Evolutionary conservation across 2,329 filamentous ascomycete genomes (phyloP), one percentile per base, ranked within the genome.

Genomic region (Emergomyces africanus): DNA sequence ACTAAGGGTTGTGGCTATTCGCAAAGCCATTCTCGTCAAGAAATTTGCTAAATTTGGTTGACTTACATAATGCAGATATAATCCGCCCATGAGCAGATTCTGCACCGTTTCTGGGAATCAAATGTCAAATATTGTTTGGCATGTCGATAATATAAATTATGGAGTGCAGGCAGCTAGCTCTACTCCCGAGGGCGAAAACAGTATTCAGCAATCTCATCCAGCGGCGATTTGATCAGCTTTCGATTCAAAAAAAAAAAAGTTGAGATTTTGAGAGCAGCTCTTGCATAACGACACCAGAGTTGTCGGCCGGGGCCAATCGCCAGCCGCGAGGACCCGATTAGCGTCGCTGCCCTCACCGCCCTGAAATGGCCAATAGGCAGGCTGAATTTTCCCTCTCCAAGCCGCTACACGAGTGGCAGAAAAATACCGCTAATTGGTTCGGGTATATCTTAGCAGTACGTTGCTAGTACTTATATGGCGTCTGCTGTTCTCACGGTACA

Each of bases 41-140:
- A 85, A 83, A 68, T 88, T 88, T 18, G 86, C 87, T 76, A 89
- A 86, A 67, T 89, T 89, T 1, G 87, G 87, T 23, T 86, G 80
- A 72, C 89, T 89, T 65, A 87, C 83, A 67, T 90, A 90, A 70
- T 90, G 87, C 59, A 89, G 81, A 68, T 90, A 90, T 73, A 84
- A 88, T 33, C 87, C 87, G 46, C 86, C 86, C 65, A 89, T 83
- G 30, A 90, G 77, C 18, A 90, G 72, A 1, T 87, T 84, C 68
- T 90, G 87, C 2, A 90, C 78, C 0, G 83, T 86, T 69, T 90
- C 86, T n/a, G 82, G 2, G 82, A 82, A 62, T 87, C 85, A 61
- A 90, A 76, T 8, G 78, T 81, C 10, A 90, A 73, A 65, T 88
- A 80, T 59, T 83, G 80, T 72, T 85, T 85, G 20, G 86, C 84